Base-by-base conservation (phyloP, 495 filamentous ascomycete genomes). In the Poronia punctata region DNA sequence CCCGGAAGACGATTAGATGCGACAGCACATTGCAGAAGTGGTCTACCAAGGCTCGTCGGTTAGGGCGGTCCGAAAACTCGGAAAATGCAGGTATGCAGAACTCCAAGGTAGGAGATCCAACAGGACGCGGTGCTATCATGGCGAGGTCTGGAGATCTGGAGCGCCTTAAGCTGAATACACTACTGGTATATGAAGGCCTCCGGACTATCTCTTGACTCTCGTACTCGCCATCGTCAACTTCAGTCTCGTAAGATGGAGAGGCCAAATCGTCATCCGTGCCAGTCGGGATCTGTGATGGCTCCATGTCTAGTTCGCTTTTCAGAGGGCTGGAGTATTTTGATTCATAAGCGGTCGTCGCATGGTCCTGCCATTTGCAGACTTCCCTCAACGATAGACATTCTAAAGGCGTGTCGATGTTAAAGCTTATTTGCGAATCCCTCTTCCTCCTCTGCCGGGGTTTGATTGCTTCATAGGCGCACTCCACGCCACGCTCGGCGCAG, bases 1-100 rank as follows among this genome's bases (percentile, higher is more conserved):
- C 77, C 27, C 76, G 71, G 40, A 81, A 76, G 5, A 80, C 77
- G 22, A 81, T 78, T 22, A 78, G 60, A 54, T 79, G 76, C 7
- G 75, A 78, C 26, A 80, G 46, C 17, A 79, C 72, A 44, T 76
- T 77, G 61, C 75, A 77, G 49, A 80, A 80, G 55, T 81, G 75
- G 49, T 79, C 73, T 17, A 81, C 61, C 19, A 80, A 56, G 15
- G 64, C 71, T 26, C 77, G 62, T 21, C 74, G 68, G 46, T 75
- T 77, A 22, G 64, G 67, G 22, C 62, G 70, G 15, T 66, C 60
- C 20, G 71, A 66, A 54, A 78, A 78, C 43, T 80, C 76, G 14
- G 64, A 63, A 42, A 75, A 79, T 10, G 57, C 53, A 4, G 76
- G 74, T 7, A 71, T 41, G 30, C 50, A 54, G 40, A 79, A 76